Evolutionary conservation across 2,329 filamentous ascomycete species (phyloP).

Genomic region (Penicillium sp.): DNA sequence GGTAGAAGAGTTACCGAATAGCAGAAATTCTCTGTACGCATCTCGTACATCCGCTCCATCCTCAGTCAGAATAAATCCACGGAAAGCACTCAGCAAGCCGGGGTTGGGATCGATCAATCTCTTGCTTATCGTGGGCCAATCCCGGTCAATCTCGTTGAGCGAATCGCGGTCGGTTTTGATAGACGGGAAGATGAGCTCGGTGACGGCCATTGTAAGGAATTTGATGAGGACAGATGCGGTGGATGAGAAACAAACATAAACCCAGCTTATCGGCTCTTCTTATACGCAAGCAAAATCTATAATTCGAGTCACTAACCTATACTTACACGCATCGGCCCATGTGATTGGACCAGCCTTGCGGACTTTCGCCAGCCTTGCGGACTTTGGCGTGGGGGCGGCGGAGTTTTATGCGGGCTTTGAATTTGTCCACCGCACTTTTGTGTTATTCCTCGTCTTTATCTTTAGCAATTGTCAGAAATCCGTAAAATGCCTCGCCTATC

Average conservation of each 20-base stretch:
- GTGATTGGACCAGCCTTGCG: too few species aligned
- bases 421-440: not conserved
- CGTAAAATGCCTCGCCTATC: slow-evolving; percentile 5
- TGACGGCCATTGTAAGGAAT: slow-evolving; percentile 12
- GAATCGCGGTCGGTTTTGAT: slow-evolving; percentile 10
- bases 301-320: not conserved
- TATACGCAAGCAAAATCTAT: not conserved
- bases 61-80: slow-evolving; percentile 12
- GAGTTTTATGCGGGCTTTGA: not conserved
- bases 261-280: not conserved
- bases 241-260: too few species aligned
- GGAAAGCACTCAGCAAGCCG: slow-evolving; percentile 5
- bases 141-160: slow-evolving; percentile 5
- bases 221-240: not conserved
- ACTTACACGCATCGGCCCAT: not conserved
- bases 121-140: slow-evolving; percentile 5
- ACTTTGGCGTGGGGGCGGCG: not conserved
- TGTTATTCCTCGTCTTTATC: not conserved
- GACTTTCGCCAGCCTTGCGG: not conserved
- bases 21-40: slow-evolving; percentile 5
- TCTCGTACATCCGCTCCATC: slow-evolving; percentile 12
- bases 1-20: slow-evolving; percentile 8
- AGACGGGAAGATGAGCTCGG: slow-evolving; percentile 11
- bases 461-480: not conserved
- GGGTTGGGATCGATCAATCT: slow-evolving; percentile 14